These are phyloP conservation scores for Lactarius evosmus DNA, from an alignment of 768 basidiomycete species.

Conservation along the genomic window DNA sequence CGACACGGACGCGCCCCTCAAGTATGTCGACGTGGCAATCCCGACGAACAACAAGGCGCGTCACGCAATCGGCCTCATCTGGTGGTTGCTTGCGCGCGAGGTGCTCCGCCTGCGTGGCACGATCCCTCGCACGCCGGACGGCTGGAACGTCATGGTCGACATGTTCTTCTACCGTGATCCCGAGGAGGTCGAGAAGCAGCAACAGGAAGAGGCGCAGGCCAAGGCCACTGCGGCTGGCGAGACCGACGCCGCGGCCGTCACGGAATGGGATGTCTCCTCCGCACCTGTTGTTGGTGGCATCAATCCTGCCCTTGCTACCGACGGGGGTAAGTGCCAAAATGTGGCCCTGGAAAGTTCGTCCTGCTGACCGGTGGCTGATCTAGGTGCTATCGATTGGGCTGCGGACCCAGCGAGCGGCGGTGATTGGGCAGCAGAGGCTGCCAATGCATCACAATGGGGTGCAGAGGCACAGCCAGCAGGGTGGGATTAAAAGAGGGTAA, in stretches of 20 bases:
- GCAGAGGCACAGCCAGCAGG: conserved; percentile 16
- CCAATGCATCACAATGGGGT: conserved; percentile 26
- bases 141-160: conserved; percentile 98
- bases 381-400: conserved; percentile 37
- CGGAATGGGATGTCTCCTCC: conserved; percentile 75
- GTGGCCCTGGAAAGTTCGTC: neutral
- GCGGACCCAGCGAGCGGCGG: conserved; percentile 34
- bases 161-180: conserved; percentile 99
- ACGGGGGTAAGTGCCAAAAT: conserved; percentile 49
- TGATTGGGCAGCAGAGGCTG: conserved; percentile 35
- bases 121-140: conserved; percentile 85
- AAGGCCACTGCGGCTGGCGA: conserved; percentile 65
- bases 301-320: conserved; percentile 71
- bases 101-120: conserved; percentile 94
- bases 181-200: conserved; percentile 98
- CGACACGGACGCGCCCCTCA: conserved; percentile 96
- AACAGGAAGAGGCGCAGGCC: conserved; percentile 87
- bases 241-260: conserved; percentile 47
- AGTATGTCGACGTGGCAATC: conserved; percentile 98
- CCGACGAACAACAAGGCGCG: conserved; percentile 99
- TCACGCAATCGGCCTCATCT: conserved; percentile 94
- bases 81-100: conserved; percentile 97
- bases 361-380: conserved; percentile 27
- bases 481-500: conserved; percentile 26
- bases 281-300: conserved; percentile 67